phyloP scores from a whole-genome alignment of 108 stramenopile species.

The Pseudonitzschia delicatissima region DNA sequence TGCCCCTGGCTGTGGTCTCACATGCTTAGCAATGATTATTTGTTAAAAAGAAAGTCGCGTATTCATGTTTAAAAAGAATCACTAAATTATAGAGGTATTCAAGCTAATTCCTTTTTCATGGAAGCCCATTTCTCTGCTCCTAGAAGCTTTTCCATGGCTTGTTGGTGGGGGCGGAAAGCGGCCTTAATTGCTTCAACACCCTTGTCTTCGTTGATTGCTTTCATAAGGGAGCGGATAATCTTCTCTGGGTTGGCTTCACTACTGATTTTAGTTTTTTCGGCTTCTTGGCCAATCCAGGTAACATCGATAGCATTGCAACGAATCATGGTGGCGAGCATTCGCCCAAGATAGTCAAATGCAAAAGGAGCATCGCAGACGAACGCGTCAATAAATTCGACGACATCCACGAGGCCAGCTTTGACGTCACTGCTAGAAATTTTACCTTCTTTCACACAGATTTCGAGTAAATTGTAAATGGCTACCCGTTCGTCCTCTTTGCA shows the following conservation, averaged over 20 bases:
- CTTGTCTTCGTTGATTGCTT: slow-evolving; percentile 13
- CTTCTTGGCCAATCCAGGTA: slow-evolving; percentile 55
- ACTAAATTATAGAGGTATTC: no score
- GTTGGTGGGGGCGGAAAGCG: slow-evolving; percentile 7
- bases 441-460: slow-evolving; percentile 45
- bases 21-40: no score
- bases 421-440: slow-evolving; percentile 55
- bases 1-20: no score
- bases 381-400: slow-evolving; percentile 74
- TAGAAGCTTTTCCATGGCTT: slow-evolving; percentile 23
- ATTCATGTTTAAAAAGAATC: no score
- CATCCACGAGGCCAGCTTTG: slow-evolving; percentile 40
- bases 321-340: slow-evolving; percentile 54
- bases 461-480: slow-evolving; percentile 54
- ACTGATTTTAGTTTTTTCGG: slow-evolving; percentile 29
- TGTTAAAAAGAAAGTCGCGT: no score
- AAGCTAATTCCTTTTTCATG: slow-evolving; percentile 6
- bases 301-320: slow-evolving; percentile 46
- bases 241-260: slow-evolving; percentile 19
- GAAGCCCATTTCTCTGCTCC: slow-evolving; percentile 28
- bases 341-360: slow-evolving; percentile 58
- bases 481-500: slow-evolving; percentile 63
- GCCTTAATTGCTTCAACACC: slow-evolving; percentile 25
- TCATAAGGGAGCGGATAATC: slow-evolving; percentile 10
- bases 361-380: slow-evolving; percentile 60